A percentile compares a stretch with the other conserved stretches of the same genome.
phyloP scores from a whole-genome alignment of 176 grass and related monocot species.

The Ananas comosus region DNA sequence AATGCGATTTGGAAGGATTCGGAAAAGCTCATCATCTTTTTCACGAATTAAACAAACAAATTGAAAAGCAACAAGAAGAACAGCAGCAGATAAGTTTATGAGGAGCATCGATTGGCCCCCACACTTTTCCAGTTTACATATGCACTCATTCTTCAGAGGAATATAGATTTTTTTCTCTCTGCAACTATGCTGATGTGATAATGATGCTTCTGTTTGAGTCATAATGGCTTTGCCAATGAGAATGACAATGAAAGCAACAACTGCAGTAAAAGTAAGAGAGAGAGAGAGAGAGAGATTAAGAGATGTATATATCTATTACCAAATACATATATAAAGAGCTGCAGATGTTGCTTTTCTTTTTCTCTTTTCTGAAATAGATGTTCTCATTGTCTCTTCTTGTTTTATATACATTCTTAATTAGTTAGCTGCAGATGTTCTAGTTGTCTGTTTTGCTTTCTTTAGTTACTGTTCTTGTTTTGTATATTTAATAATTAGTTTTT shows the following conservation, averaged over 20 bases:
- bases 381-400: no score
- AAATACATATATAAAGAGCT: background rate
- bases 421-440: no score
- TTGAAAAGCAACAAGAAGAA: no score
- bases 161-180: background rate
- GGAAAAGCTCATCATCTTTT: conserved; percentile 27
- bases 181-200: conserved; percentile 23
- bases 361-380: no score
- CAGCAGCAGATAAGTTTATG: background rate
- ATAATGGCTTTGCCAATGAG: conserved; percentile 39
- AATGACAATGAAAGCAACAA: conserved; percentile 52
- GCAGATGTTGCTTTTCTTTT: no score
- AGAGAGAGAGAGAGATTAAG: background rate
- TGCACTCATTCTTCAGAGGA: conserved; percentile 7
- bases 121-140: background rate
- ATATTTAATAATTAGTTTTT: no score
- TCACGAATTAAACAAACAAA: background rate
- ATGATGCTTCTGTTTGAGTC: conserved; percentile 27
- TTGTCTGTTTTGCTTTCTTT: no score
- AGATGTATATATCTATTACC: background rate
- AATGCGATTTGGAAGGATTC: conserved; percentile 39
- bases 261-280: conserved; percentile 27
- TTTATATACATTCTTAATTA: no score
- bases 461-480: no score
- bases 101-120: conserved; percentile 13